Base-by-base conservation (phyloP, 345 rosid genomes). In the Euphorbia tirucalli region DNA sequence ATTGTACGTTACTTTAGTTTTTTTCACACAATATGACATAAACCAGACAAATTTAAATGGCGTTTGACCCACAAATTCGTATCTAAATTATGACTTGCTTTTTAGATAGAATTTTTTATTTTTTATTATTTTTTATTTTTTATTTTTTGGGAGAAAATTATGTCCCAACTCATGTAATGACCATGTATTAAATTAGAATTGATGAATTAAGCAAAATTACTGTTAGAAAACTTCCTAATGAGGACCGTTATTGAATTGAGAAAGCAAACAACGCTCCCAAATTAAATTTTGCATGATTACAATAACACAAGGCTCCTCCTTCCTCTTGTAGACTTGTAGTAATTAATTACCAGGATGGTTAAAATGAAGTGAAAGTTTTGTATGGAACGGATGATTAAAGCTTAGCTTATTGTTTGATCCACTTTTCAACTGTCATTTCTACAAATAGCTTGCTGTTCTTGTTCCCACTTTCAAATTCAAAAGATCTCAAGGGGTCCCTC, bases 391-490 rank as follows among this genome's bases (percentile, higher is more conserved):
- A 58, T 58, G 62, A 58, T 58, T 27, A 58, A 58, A n/a, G n/a
- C n/a, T n/a, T n/a, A n/a, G n/a, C n/a, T n/a, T n/a, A n/a, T n/a
- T n/a, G n/a, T n/a, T n/a, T n/a, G n/a, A n/a, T n/a, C n/a, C n/a
- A n/a, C n/a, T n/a, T n/a, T n/a, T n/a, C n/a, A n/a, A n/a, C n/a
- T n/a, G n/a, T n/a, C n/a, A n/a, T n/a, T n/a, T n/a, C n/a, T n/a
- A n/a, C n/a, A n/a, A n/a, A n/a, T n/a, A 58, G 62, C 37, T 6
- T n/a, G 14, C 2, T 58, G n/a, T 58, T 58, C 3, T 32, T 32
- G 37, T 32, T 7, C 60, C 60, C 60, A 56, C 60, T 58, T 58
- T 58, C 62, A 58, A 58, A 28, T 58, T 58, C 62, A 58, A 58
- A 58, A 58, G 37, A 58, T 27, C 62, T 8, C 61, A 57, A 25